phyloP scores from a whole-genome alignment of 495 filamentous ascomycete genomes.

The Lophium mytilinum region DNA sequence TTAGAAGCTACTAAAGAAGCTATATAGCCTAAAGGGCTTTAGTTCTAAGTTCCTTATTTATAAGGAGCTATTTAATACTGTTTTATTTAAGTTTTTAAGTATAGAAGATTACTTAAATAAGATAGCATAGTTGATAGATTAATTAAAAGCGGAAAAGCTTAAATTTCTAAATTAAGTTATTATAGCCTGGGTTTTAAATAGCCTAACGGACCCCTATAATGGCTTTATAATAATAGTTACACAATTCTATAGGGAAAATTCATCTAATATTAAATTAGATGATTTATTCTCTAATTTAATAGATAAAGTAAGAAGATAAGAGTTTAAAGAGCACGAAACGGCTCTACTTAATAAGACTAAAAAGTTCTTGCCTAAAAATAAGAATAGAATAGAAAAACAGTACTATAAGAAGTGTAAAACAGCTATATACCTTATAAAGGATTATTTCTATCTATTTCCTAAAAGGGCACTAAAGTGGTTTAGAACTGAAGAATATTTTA shows the following conservation, averaged over 20 bases:
- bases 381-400: neutral
- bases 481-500: too few species aligned
- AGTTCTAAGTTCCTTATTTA: too few species aligned
- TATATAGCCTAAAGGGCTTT: too few species aligned
- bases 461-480: neutral
- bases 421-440: neutral
- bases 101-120: neutral
- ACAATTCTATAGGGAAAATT: neutral
- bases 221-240: neutral
- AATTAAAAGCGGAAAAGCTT: neutral
- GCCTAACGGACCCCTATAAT: neutral
- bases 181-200: neutral
- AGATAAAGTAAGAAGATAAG: neutral
- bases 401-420: neutral
- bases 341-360: neutral
- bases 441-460: neutral
- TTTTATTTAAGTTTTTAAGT: too few species aligned
- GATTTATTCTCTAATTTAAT: conserved; percentile 4
- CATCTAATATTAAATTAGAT: conserved; percentile 1
- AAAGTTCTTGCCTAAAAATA: too few species aligned
- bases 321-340: neutral
- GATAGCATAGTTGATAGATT: neutral
- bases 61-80: too few species aligned
- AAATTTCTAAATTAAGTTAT: neutral
- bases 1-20: too few species aligned